phyloP scores from a whole-genome alignment of 352 stramenopile genomes.

The Peronosclerospora sorghi region DNA sequence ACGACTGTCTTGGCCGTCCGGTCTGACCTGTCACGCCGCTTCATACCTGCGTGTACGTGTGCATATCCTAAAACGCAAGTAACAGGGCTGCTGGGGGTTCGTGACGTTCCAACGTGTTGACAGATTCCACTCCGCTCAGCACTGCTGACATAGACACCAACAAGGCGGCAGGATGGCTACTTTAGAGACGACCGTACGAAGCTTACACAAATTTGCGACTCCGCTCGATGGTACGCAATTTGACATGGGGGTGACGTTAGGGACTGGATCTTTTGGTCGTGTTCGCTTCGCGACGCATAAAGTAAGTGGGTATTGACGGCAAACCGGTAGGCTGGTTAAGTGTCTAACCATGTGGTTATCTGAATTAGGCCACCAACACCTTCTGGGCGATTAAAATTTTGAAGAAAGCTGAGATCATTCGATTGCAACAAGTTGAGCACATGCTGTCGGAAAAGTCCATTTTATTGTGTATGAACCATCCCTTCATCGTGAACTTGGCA shows the following conservation, averaged over 20 bases:
- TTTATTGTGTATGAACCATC: conserved; percentile 86
- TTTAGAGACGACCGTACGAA: conserved; percentile 20
- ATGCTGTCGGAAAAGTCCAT: conserved; percentile 96
- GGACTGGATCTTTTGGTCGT: conserved; percentile 93
- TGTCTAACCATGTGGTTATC: not conserved
- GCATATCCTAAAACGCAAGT: conserved; percentile 24
- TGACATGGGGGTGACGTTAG: conserved; percentile 92
- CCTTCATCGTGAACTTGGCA: conserved; percentile 94
- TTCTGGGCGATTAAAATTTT: conserved; percentile 97
- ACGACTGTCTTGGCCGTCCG: conserved; percentile 11
- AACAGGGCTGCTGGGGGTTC: conserved; percentile 20
- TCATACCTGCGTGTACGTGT: conserved; percentile 10
- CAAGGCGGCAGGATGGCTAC: conserved; percentile 20
- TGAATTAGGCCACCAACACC: conserved; percentile 63
- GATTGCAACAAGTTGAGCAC: conserved; percentile 94
- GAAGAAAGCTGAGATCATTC: conserved; percentile 94
- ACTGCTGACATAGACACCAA: conserved; percentile 4
- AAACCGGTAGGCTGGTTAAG: not conserved
- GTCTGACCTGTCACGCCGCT: conserved; percentile 8
- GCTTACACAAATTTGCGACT: conserved; percentile 42
- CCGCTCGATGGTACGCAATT: conserved; percentile 85
- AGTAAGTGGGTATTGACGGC: conserved; percentile 21
- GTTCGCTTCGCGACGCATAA: conserved; percentile 94
- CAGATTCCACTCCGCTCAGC: conserved; percentile 19
- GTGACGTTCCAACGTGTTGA: conserved; percentile 11